Evolutionary conservation across 306 rosid species (phyloP).

Genomic region (Clitoria ternatea): DNA sequence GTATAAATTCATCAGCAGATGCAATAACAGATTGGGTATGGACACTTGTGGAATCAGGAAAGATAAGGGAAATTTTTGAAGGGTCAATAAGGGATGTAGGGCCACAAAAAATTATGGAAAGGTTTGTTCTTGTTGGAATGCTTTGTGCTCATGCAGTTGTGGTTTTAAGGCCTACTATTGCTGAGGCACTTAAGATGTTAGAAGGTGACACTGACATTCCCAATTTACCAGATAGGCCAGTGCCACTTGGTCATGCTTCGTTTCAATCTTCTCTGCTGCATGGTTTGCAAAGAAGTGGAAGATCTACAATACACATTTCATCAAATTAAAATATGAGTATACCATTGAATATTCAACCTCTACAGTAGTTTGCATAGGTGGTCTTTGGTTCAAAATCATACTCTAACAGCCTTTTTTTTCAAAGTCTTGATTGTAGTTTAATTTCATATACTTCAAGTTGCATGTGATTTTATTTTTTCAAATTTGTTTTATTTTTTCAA

Average conservation of each 20-base stretch:
- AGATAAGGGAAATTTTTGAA: slow-evolving; percentile 46
- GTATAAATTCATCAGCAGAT: slow-evolving; percentile 36
- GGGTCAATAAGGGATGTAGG: slow-evolving; percentile 46
- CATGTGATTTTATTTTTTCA: too few species aligned
- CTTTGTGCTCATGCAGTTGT: slow-evolving; percentile 86
- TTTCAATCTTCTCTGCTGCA: slow-evolving; percentile 43
- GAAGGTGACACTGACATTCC: slow-evolving; percentile 90
- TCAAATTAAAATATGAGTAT: background rate
- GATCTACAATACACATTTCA: slow-evolving; percentile 24
- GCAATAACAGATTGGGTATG: slow-evolving; percentile 90
- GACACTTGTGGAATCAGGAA: slow-evolving; percentile 50
- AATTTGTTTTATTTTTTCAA: too few species aligned
- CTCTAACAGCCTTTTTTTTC: too few species aligned
- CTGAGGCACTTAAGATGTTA: slow-evolving; percentile 75
- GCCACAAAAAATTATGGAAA: slow-evolving; percentile 62
- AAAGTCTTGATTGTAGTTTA: too few species aligned
- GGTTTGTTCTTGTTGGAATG: slow-evolving; percentile 79
- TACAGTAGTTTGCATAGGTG: background rate
- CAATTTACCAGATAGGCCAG: slow-evolving; percentile 61
- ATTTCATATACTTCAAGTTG: too few species aligned
- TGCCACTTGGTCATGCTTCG: slow-evolving; percentile 67
- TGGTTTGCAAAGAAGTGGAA: slow-evolving; percentile 32
- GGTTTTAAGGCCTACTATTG: slow-evolving; percentile 81
- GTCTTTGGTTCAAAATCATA: background rate
- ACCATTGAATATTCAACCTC: too few species aligned